These are phyloP conservation scores for Candida multigemmis DNA, from an alignment of 805 yeast species.

Conservation along the genomic window DNA sequence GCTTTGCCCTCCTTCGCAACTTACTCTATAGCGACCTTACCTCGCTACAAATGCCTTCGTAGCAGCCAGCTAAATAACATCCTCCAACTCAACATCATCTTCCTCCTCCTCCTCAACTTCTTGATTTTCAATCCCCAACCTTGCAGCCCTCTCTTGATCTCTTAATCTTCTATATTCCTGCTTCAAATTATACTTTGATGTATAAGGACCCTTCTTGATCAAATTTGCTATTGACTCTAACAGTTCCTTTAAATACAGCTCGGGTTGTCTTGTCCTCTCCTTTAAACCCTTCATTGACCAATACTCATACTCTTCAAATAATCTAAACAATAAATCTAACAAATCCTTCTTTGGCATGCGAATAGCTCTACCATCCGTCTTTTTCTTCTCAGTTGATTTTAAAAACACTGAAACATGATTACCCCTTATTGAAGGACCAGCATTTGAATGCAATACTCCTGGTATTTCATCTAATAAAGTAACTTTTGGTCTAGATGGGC, in stretches of 20 bases:
- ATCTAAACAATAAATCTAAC: slow-evolving; percentile 75
- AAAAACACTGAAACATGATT: slow-evolving; percentile 63
- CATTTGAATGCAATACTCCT: slow-evolving; percentile 80
- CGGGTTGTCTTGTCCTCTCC: slow-evolving; percentile 94
- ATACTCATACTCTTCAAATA: slow-evolving; percentile 91
- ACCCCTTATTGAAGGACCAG: slow-evolving; percentile 73
- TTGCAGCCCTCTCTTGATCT: slow-evolving; percentile 68
- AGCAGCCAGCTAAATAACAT: slow-evolving; percentile 35
- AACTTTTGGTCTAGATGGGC: slow-evolving; percentile 49
- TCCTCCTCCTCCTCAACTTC: slow-evolving; percentile 32
- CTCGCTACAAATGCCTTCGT: not conserved
- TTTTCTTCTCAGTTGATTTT: slow-evolving; percentile 34
- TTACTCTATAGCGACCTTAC: not conserved
- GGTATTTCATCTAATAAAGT: slow-evolving; percentile 72
- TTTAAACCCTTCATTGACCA: slow-evolving; percentile 93
- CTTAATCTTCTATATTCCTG: slow-evolving; percentile 79
- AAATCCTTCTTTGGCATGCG: slow-evolving; percentile 91
- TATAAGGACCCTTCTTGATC: slow-evolving; percentile 93
- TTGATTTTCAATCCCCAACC: slow-evolving; percentile 42
- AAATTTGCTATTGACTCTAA: slow-evolving; percentile 82
- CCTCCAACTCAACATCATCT: slow-evolving; percentile 70
- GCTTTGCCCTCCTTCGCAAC: not conserved
- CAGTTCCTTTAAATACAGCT: slow-evolving; percentile 82
- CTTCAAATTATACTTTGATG: slow-evolving; percentile 80
- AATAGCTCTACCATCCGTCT: slow-evolving; percentile 75